These are phyloP conservation scores for Coemansia pectinata DNA, from an alignment of 192 early-diverging fungal species.

Conservation along the genomic window DNA sequence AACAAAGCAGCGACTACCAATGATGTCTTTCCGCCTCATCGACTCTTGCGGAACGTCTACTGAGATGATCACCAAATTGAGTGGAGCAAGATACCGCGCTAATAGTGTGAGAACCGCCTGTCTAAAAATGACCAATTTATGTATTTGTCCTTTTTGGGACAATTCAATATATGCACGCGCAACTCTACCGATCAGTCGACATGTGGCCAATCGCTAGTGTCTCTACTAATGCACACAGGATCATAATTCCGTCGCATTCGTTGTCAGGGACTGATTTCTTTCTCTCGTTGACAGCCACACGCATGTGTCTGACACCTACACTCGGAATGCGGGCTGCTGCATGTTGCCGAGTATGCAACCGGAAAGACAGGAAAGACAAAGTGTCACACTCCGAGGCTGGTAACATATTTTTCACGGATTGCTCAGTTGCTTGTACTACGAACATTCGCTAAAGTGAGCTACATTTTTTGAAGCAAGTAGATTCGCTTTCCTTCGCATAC, in stretches of 20 bases:
- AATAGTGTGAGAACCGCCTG: background rate
- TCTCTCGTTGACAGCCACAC: background rate
- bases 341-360: conserved; percentile 1
- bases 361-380: background rate
- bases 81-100: background rate
- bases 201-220: background rate
- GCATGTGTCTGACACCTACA: background rate
- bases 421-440: background rate
- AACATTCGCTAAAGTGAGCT: background rate
- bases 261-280: background rate
- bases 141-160: background rate
- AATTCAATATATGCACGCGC: background rate
- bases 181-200: background rate
- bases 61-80: background rate
- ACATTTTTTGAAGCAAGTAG: background rate
- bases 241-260: background rate
- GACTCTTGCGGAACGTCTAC: background rate
- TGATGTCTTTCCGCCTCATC: background rate
- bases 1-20: background rate
- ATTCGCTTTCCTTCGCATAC: background rate
- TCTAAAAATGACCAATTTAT: background rate
- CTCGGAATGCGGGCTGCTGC: background rate
- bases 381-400: background rate
- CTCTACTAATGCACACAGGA: conserved; percentile 1
- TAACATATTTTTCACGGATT: background rate